These are phyloP conservation scores for Plectosphaerella cucumerina DNA, from an alignment of 2,329 filamentous ascomycete genomes.

Conservation along the genomic window DNA sequence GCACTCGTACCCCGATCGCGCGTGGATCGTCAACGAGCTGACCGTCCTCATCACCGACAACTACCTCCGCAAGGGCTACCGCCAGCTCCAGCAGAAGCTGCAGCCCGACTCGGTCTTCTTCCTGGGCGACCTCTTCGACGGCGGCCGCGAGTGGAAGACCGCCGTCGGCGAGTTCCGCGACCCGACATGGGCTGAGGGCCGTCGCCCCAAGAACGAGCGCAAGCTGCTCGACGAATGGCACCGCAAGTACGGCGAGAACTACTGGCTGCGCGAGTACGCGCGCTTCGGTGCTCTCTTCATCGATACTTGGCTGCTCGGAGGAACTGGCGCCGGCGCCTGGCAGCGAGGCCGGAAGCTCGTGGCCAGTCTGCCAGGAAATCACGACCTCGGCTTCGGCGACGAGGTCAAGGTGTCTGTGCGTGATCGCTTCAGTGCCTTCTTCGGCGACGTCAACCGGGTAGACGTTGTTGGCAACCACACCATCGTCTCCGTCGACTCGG, in stretches of 20 bases:
- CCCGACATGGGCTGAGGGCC: constrained; percentile 51
- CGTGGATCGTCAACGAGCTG: constrained; percentile 52
- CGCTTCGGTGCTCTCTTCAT: constrained; percentile 87
- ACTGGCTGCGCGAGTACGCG: constrained; percentile 82
- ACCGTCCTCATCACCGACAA: constrained; percentile 71
- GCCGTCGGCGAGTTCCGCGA: constrained; percentile 54
- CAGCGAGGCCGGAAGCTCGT: constrained; percentile 73
- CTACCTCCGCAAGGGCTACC: constrained; percentile 81
- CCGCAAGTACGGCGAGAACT: constrained; percentile 71
- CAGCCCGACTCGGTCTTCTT: constrained; percentile 89
- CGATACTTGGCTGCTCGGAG: constrained; percentile 58
- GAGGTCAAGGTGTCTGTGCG: constrained; percentile 78
- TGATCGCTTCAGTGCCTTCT: constrained; percentile 79
- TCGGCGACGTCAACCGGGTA: constrained; percentile 86
- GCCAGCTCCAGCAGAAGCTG: constrained; percentile 68
- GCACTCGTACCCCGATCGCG: constrained; percentile 86
- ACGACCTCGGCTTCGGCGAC: constrained; percentile 87
- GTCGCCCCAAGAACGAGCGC: constrained; percentile 47
- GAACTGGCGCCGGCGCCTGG: constrained; percentile 49
- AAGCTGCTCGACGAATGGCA: constrained; percentile 62
- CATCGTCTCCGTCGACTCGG: constrained; percentile 84
- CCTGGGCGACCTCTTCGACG: constrained; percentile 91
- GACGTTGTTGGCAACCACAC: constrained; percentile 94
- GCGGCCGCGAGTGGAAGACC: constrained; percentile 91
- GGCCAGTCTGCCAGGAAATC: constrained; percentile 85